Evolutionary conservation across 2,329 filamentous ascomycete species (phyloP), one percentile per base, ranked within the genome.

Genomic region (Lasiodiplodia theobromae): DNA sequence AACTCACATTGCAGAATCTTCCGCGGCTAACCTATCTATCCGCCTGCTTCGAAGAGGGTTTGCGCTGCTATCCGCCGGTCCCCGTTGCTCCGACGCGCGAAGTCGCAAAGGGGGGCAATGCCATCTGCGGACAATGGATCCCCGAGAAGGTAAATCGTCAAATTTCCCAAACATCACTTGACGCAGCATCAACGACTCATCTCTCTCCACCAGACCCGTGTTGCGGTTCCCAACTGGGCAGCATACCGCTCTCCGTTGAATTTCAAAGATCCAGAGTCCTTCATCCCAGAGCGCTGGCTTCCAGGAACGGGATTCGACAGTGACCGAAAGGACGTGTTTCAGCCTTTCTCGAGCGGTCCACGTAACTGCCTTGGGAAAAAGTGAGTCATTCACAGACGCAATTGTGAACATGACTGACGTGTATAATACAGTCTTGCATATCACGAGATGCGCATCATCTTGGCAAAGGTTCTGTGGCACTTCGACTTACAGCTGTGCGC

Each of bases 261-360:
- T 58, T 83, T 82, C 70, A 72, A 71, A 23, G 70, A 78, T 16
- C 74, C 81, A 0, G 58, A 74, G 6, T 69, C 71, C 10, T 84
- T 81, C 66, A 70, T 75, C 6, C 82, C 82, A 4, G 79, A 83
- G 65, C 74, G 82, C 31, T 84, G 82, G 81, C 67, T 81, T 2
- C 74, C 73, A 0, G 72, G 74, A 4, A 69, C 68, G 69, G 60
- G 58, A n/a, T 77, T 77, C 62, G 25, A 68, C 71, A 40, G 54
- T 68, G 77, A 79, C 49, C 72, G 78, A 31, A 77, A 74, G 52
- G 73, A 72, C 6, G 81, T 73, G 18, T 69, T 83, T 12, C 79
- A 84, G 23, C 74, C 82, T 0, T 86, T 86, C 71, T 80, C 78
- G 1, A 74, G 79, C 40, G 84, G 83, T 0, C 75, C 81, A 0